These are phyloP conservation scores for Amniculicola lignicola DNA, from an alignment of 495 filamentous ascomycete genomes.

Conservation along the genomic window DNA sequence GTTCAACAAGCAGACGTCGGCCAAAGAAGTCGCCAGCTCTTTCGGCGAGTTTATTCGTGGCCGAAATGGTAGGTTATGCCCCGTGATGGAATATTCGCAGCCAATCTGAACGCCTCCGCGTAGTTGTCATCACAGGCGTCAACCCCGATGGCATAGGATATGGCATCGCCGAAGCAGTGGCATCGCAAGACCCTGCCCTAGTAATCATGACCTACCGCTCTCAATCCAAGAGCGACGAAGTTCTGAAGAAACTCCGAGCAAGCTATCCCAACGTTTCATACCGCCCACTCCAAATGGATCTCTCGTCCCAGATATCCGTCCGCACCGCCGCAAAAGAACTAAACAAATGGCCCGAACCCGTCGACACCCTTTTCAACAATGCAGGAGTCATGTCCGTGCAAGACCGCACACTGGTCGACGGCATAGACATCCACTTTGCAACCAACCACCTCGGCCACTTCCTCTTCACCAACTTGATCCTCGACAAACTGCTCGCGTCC, in stretches of 20 bases:
- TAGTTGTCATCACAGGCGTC: constrained; percentile 7
- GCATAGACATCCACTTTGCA: constrained; percentile 13
- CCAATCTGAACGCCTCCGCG: too few relatives aligned
- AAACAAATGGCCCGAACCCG: not conserved
- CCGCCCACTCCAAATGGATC: not conserved
- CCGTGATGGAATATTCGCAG: too few relatives aligned
- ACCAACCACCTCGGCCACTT: constrained; percentile 23
- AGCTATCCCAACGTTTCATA: not conserved
- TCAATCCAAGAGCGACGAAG: not conserved
- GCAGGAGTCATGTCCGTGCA: constrained; percentile 7
- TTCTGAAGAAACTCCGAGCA: not conserved
- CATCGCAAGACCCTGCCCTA: not conserved
- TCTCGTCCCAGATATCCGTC: not conserved
- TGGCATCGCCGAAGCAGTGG: not conserved
- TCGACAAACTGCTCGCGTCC: constrained; percentile 2
- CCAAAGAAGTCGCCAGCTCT: not conserved
- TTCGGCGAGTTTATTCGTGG: not conserved
- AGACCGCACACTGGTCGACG: constrained; percentile 1
- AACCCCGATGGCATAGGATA: not conserved
- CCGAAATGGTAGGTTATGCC: too few relatives aligned
- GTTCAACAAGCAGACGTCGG: not conserved
- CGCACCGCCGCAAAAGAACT: not conserved
- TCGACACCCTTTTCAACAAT: constrained; percentile 6
- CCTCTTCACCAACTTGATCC: constrained; percentile 16
- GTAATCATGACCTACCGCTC: not conserved